Percentiles rank a stretch among this genome's conserved stretches.
phyloP scores from a whole-genome alignment of 2,329 filamentous ascomycete species.

The Fusarium sp. region DNA sequence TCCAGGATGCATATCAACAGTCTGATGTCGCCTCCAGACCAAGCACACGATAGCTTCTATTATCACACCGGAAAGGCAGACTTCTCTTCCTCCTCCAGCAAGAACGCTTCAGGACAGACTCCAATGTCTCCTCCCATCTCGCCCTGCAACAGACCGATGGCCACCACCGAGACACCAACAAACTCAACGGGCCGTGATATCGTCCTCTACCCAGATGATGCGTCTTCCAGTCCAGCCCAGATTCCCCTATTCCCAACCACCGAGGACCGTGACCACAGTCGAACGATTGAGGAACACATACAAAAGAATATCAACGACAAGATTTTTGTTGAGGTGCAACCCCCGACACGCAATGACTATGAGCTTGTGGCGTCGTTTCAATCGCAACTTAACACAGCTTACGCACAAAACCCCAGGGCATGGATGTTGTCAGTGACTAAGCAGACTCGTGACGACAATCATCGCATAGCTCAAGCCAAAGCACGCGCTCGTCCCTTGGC shows the following conservation, averaged over 20 bases:
- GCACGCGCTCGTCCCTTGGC: slow-evolving; percentile 56
- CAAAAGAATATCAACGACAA: slow-evolving; percentile 37
- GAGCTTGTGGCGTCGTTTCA: slow-evolving; percentile 63
- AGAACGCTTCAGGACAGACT: slow-evolving; percentile 47
- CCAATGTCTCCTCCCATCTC: slow-evolving; percentile 69
- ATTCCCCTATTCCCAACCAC: slow-evolving; percentile 61
- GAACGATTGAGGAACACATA: slow-evolving; percentile 49
- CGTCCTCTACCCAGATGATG: slow-evolving; percentile 66
- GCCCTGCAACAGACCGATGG: slow-evolving; percentile 54
- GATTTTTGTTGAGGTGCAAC: slow-evolving; percentile 55
- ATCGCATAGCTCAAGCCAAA: slow-evolving; percentile 49
- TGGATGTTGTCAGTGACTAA: slow-evolving; percentile 65
- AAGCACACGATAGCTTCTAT: slow-evolving; percentile 63
- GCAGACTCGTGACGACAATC: slow-evolving; percentile 59
- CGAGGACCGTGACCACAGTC: slow-evolving; percentile 39
- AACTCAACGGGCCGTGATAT: slow-evolving; percentile 59
- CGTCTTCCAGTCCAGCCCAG: slow-evolving; percentile 54
- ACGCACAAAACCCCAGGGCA: slow-evolving; percentile 53
- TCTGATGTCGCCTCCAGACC: slow-evolving; percentile 71
- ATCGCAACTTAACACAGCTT: slow-evolving; percentile 62
- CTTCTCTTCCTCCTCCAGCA: slow-evolving; percentile 8
- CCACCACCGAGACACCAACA: slow-evolving; percentile 45
- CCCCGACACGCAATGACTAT: slow-evolving; percentile 65
- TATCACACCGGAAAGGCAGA: slow-evolving; percentile 32
- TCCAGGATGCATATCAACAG: slow-evolving; percentile 62